These are phyloP conservation scores for Kingdonia uniflora DNA, from an alignment of 164 flowering plant genomes.

Conservation along the genomic window DNA sequence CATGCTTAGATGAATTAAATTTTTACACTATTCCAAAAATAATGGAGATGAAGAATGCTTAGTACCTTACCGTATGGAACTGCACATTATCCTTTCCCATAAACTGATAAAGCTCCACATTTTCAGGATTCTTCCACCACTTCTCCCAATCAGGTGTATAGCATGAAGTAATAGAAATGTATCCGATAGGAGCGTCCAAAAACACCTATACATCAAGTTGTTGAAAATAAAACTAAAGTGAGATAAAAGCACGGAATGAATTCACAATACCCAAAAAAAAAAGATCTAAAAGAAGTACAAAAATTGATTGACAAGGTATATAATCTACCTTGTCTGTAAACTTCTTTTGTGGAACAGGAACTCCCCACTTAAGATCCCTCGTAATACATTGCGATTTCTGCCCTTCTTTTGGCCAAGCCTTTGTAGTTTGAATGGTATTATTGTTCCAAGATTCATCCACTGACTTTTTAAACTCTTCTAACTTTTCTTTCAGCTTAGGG, in stretches of 20 bases:
- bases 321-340: constrained; percentile 64
- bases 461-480: constrained; percentile 64
- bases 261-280: no score
- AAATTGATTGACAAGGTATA: no score
- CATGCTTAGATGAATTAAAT: no score
- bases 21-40: no score
- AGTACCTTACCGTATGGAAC: constrained; percentile 70
- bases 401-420: constrained; percentile 92
- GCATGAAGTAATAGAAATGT: constrained; percentile 80
- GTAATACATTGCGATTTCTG: constrained; percentile 75
- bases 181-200: constrained; percentile 98
- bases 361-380: constrained; percentile 97
- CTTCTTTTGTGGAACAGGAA: constrained; percentile 89
- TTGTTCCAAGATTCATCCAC: constrained; percentile 89
- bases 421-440: constrained; percentile 85
- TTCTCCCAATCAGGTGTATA: constrained; percentile 90
- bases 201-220: constrained; percentile 61
- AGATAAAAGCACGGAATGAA: no score
- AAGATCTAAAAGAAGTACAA: no score
- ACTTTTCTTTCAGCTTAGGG: constrained; percentile 53
- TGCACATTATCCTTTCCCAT: constrained; percentile 99
- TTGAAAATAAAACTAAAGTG: no score
- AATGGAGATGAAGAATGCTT: no score
- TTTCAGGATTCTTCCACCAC: constrained; percentile 98
- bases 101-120: constrained; percentile 90